A percentile compares a stretch with the other conserved stretches of the same genome.
Conservation (phyloP, 2,329 filamentous ascomycete genomes). For the Coniochaeta prunicola region DNA sequence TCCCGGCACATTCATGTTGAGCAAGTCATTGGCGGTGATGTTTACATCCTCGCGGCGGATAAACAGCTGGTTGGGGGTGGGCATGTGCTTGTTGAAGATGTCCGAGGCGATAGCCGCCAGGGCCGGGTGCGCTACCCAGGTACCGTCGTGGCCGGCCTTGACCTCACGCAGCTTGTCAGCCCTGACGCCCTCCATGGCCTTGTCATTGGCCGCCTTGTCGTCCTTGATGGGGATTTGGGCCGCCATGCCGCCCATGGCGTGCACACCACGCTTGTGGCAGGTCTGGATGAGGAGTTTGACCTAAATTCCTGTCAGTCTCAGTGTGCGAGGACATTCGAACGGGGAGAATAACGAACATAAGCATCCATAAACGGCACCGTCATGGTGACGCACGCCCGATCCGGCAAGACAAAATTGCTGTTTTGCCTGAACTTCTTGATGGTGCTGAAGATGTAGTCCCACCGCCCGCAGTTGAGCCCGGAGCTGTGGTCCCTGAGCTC, state of each 20-base stretch:
- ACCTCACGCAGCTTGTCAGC: slow-evolving; percentile 96
- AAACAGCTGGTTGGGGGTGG: slow-evolving; percentile 94
- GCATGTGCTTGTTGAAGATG: slow-evolving; percentile 98
- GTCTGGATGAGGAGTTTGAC: slow-evolving; percentile 96
- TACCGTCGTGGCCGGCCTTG: slow-evolving; percentile 88
- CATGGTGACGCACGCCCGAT: slow-evolving; percentile 90
- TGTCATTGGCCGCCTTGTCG: slow-evolving; percentile 82
- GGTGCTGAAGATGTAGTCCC: slow-evolving; percentile 99
- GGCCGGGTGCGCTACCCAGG: slow-evolving; percentile 95
- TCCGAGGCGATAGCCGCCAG: slow-evolving; percentile 83
- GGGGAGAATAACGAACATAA: slow-evolving; percentile 49
- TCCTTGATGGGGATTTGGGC: slow-evolving; percentile 99
- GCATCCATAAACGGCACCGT: slow-evolving; percentile 97
- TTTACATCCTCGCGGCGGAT: slow-evolving; percentile 82
- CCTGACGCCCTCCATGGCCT: slow-evolving; percentile 86
- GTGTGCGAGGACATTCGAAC: background rate
- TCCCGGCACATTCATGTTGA: slow-evolving; percentile 97
- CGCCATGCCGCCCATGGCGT: slow-evolving; percentile 98
- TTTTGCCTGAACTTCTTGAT: slow-evolving; percentile 99
- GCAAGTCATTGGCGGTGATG: slow-evolving; percentile 79
- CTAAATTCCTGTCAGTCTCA: slow-evolving; percentile 8
- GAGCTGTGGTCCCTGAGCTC: slow-evolving; percentile 95
- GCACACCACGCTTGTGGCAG: slow-evolving; percentile 93
- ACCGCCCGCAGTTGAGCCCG: slow-evolving; percentile 94
- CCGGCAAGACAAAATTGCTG: slow-evolving; percentile 84